Base-by-base conservation (phyloP, 192 early-diverging fungal species). In the Dimargaris xerosporica region DNA sequence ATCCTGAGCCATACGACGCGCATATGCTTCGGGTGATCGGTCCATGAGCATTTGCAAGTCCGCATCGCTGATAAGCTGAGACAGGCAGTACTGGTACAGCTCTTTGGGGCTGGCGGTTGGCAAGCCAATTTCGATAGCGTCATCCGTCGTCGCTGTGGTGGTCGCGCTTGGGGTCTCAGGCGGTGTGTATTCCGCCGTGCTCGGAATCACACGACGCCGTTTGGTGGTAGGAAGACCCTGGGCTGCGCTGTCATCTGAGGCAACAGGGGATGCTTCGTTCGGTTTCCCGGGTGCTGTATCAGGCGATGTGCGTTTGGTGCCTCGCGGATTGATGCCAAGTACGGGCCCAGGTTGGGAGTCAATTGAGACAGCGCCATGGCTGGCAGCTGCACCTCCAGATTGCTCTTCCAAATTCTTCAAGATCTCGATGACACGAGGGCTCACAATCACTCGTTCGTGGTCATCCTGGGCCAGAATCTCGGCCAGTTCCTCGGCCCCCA, bases 381-480 rank as follows among this genome's bases (percentile, higher is more conserved):
- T 39, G 7, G 34, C 34, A 39, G 34, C 34, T 61, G 15, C 67
- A 45, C 19, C 45, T 29, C n/a, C 59, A 52, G 29, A 61, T 46
- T 41, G 51, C 42, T 41, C n/a, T 41, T 60, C 58, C 21, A 60
- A 39, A n/a, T 41, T 41, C 26, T 60, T 41, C 10, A 60, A 21
- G 43, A 44, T 44, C 4, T 60, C 39, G 0, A 43, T n/a, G 41
- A 60, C 58, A 2, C 42, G 41, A 2, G 58, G 43, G 42, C 58
- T 60, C 12, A 44, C 28, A 3, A 64, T 70, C 17, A 85, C 79
- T 44, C 79, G 66, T 65, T 88, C 89, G 3, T 77, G 75, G 60
- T 91, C 88, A 19, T 91, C 85, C 1, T 79, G 76, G 16, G 75
- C 73, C 28, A 92, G 60, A 53, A 93, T 87, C 17, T 85, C 80